phyloP scores from a whole-genome alignment of 2,329 filamentous ascomycete species.

The Exserohilum rostratum region DNA sequence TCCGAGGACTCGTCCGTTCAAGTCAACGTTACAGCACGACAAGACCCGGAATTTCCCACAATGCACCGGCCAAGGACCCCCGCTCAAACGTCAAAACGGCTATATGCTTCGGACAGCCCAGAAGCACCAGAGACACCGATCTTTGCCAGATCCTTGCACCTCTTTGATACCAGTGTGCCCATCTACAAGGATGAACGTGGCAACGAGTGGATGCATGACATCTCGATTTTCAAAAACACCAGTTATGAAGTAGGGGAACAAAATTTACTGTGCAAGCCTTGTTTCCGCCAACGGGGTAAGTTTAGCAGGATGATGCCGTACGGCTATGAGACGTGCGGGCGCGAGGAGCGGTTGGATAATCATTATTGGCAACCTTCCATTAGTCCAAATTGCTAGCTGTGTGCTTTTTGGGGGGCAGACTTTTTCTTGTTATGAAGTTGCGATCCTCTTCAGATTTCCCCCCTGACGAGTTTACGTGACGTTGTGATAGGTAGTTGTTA shows the following conservation, averaged over 20 bases:
- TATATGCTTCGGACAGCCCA: conserved; percentile 2
- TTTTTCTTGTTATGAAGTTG: too few relatives aligned
- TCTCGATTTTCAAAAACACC: conserved; percentile 33
- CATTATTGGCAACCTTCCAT: conserved; percentile 35
- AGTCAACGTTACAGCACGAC: conserved; percentile 6
- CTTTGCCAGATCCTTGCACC: conserved; percentile 35
- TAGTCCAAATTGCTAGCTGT: neutral
- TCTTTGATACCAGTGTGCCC: conserved; percentile 25
- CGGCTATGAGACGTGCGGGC: conserved; percentile 39
- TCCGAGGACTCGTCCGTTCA: conserved; percentile 23
- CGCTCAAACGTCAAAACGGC: neutral
- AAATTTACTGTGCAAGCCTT: conserved; percentile 34
- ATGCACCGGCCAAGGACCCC: conserved; percentile 3
- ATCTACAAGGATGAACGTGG: neutral
- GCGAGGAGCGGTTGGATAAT: conserved; percentile 31
- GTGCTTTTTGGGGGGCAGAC: neutral
- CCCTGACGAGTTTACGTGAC: too few relatives aligned
- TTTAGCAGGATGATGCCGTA: conserved; percentile 30
- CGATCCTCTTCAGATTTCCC: too few relatives aligned
- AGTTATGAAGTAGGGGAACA: conserved; percentile 27
- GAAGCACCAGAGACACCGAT: conserved; percentile 23
- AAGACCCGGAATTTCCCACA: neutral
- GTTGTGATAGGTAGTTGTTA: too few relatives aligned
- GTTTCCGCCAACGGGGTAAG: conserved; percentile 33
- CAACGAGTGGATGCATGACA: conserved; percentile 8